Percentiles rank a stretch among this genome's conserved stretches.
Conservation (phyloP, 108 stramenopile species). For the Cyclotella choctawhatcheeana region DNA sequence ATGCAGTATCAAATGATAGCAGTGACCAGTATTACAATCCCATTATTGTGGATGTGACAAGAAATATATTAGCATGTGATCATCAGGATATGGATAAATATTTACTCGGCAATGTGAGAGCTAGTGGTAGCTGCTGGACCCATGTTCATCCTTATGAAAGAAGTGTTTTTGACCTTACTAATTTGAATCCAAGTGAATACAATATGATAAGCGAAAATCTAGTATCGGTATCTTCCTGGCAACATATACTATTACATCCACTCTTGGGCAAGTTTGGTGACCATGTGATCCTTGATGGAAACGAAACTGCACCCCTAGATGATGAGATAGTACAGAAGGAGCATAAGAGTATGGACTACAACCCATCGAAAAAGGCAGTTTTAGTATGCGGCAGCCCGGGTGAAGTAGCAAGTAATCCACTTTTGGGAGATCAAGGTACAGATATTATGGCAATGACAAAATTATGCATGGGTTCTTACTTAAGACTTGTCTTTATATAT, state of each 20-base stretch:
- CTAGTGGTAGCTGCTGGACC: conserved; percentile 34
- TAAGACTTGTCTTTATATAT: neutral
- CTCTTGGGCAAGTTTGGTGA: conserved; percentile 23
- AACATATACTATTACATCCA: neutral
- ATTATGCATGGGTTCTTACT: too few species aligned
- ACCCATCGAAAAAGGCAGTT: conserved; percentile 11
- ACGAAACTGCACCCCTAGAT: conserved; percentile 9
- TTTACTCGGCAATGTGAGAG: conserved; percentile 24
- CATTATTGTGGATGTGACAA: conserved; percentile 36
- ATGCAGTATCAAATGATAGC: neutral
- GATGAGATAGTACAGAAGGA: conserved; percentile 13
- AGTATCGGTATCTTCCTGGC: neutral
- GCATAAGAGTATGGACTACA: conserved; percentile 17
- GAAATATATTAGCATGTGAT: conserved; percentile 14
- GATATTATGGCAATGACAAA: too few species aligned
- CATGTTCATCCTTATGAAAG: conserved; percentile 37
- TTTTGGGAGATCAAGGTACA: conserved; percentile 22
- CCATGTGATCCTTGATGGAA: conserved; percentile 14
- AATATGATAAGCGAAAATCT: conserved; percentile 7
- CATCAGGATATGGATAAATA: conserved; percentile 6
- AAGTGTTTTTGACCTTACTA: conserved; percentile 43
- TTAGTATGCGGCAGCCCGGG: conserved; percentile 56
- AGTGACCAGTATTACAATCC: conserved; percentile 29
- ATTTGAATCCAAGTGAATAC: conserved; percentile 12
- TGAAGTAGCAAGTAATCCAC: conserved; percentile 53